Evolutionary conservation across 2,329 filamentous ascomycete species (phyloP), one percentile per base, ranked within the genome.

Genomic region (Arthrinium puccinioides): DNA sequence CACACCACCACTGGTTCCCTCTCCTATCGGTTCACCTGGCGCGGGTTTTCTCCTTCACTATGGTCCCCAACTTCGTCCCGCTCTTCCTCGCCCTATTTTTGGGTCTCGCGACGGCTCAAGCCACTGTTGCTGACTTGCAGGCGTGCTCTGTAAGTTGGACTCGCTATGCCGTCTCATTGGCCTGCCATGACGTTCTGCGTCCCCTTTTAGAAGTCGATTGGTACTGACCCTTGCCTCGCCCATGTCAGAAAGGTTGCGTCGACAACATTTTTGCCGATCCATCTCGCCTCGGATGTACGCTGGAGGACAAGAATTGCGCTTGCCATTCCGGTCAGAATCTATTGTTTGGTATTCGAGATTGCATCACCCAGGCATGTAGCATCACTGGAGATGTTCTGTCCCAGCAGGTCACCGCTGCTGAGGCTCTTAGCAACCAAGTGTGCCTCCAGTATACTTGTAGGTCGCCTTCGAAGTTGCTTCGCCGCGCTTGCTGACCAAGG

Each of bases 301-400:
- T 14, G 8, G 31, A 33, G 16, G 40, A 42, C 33, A 33, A 29
- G 15, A 25, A 32, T 20, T 42, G 40, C 24, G 37, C 32, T 20
- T 42, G 40, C 25, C 28, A 30, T 6, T 28, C 32, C 5, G 28
- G 25, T 11, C 14, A 28, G 11, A 29, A 39, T 28, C 33, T 42
- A 32, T 24, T 13, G 25, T 39, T 36, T 16, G 40, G 31, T 15
- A 33, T 42, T 19, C 21, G 40, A 9, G 40, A 42, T 18, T 42
- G 40, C 37, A 42, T 42, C 29, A 39, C 28, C 3, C 40, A 42
- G 21, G 40, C 40, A 9, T 42, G 40, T 10, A n/a, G n/a, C 6
- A 13, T 36, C 15, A 32, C 15, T 18, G 33, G 37, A 9, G 33
- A 29, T 9, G 28, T 15, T 4, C 16, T 42, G 25, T 8, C 16